Percentiles rank a stretch among this genome's conserved stretches.
Conservation (phyloP, 2,329 filamentous ascomycete species). For the Chalaropsis thielavioides region DNA sequence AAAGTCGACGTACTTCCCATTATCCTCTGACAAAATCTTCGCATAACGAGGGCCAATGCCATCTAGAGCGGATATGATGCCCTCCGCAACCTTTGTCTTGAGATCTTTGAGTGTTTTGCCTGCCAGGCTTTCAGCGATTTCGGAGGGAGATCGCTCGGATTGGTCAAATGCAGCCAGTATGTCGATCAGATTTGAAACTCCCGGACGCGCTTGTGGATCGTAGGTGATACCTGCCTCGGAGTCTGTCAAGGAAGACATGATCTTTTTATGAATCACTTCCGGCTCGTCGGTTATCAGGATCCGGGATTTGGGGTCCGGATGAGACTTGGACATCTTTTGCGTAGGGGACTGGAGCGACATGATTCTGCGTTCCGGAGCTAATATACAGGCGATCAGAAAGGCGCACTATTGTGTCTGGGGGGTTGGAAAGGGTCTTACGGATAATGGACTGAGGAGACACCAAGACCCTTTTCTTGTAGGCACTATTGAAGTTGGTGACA, state of each 20-base stretch:
- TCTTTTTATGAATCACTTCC: slow-evolving; percentile 50
- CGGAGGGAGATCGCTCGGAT: slow-evolving; percentile 26
- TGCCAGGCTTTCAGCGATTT: slow-evolving; percentile 29
- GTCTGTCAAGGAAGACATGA: slow-evolving; percentile 66
- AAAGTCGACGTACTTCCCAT: slow-evolving; percentile 39
- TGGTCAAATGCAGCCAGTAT: slow-evolving; percentile 57
- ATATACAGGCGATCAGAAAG: neutral
- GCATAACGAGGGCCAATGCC: slow-evolving; percentile 44
- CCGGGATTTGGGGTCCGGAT: slow-evolving; percentile 53
- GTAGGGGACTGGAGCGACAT: slow-evolving; percentile 74
- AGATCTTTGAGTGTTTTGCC: slow-evolving; percentile 28
- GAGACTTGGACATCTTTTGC: slow-evolving; percentile 91
- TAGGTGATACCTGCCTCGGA: slow-evolving; percentile 52
- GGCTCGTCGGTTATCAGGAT: slow-evolving; percentile 67
- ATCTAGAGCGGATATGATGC: slow-evolving; percentile 38
- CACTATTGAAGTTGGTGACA: slow-evolving; percentile 72
- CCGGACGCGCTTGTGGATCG: slow-evolving; percentile 54
- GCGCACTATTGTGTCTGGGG: neutral
- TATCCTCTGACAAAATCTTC: slow-evolving; percentile 33
- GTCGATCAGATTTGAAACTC: slow-evolving; percentile 75
- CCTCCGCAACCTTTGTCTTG: slow-evolving; percentile 42
- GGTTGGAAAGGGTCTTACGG: slow-evolving; percentile 35
- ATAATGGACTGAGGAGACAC: slow-evolving; percentile 55
- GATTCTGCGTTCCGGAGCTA: slow-evolving; percentile 66
- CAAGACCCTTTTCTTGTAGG: slow-evolving; percentile 46